Evolutionary conservation across 176 grass and related monocot genomes (phyloP), one percentile per base, ranked within the genome.

Genomic region (Poa pratensis): DNA sequence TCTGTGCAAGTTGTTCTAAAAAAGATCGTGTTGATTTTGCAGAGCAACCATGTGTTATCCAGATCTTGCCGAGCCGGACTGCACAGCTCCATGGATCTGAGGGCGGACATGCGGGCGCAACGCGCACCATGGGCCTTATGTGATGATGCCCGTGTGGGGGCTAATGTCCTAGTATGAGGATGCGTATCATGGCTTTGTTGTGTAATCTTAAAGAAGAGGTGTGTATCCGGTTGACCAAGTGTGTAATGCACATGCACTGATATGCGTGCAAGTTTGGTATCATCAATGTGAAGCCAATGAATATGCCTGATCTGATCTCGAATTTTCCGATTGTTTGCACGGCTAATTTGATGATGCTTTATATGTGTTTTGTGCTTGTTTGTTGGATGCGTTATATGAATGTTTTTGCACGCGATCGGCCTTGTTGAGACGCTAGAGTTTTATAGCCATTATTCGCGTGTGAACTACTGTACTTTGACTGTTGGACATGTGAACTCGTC

Each of bases 41-140:
- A 98, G 96, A 89, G 87, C 89, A 89, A 90, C 93, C 96, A 35
- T 81, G 89, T 48, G 96, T 98, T 35, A 83, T 98, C 87, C 96
- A 95, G 85, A 87, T 95, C 48, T 61, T 86, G 49, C 93, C 89
- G 6, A 94, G 89, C 69, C 77, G 77, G 86, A 95, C 91, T 1
- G 70, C 77, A 62, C 83, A 88, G 42, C 93, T 98, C 71, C 91
- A 93, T 87, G 93, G 87, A 83, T 43, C 85, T 20, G 73, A 12
- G 34, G 34, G 66, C 15, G 64, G 79, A 82, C 79, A 55, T 55
- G 65, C 32, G 9, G 16, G 20, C 26, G 19, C 66, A 3, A 90
- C 50, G 23, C 85, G 34, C 42, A 75, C 66, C 68, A 3, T 84
- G 75, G 85, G 75, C 51, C 85, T 90, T 61, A 83, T 84, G 81